Percentiles rank a stretch among this genome's conserved stretches.
Conservation (phyloP, 441 rosid species). For the Erodium trifolium region DNA sequence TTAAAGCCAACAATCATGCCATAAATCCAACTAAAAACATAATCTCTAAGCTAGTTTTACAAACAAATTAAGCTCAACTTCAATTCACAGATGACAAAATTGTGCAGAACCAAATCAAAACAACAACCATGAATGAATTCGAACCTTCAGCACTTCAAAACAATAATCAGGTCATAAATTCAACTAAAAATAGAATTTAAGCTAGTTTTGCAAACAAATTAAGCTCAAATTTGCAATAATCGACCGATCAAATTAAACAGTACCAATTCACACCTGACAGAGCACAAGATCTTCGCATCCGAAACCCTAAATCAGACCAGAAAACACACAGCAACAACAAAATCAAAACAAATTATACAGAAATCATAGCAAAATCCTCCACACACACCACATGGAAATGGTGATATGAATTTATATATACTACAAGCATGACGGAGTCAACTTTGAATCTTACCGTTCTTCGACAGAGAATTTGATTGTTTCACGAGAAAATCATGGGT, state of each 20-base stretch:
- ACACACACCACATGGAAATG: not conserved
- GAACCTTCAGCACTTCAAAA: not conserved
- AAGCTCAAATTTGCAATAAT: slow-evolving; percentile 6
- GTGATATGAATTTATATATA: not conserved
- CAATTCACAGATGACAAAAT: not conserved
- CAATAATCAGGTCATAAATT: not conserved
- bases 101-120: not conserved
- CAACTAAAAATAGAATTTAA: not conserved
- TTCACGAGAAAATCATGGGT: slow-evolving; percentile 11
- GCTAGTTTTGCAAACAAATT: not conserved
- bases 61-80: not conserved
- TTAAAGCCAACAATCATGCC: no score
- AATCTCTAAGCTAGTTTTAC: no score
- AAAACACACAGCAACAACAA: not conserved
- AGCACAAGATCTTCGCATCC: slow-evolving; percentile 13
- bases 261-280: not conserved
- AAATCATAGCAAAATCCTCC: not conserved
- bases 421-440: not conserved
- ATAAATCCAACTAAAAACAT: no score
- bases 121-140: not conserved
- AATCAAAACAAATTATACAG: slow-evolving; percentile 2
- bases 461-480: not conserved
- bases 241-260: slow-evolving; percentile 8
- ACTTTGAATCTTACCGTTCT: not conserved
- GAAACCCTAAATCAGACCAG: slow-evolving; percentile 4